Base-by-base conservation (phyloP, 192 early-diverging fungal species). In the Coemansia sp. region DNA sequence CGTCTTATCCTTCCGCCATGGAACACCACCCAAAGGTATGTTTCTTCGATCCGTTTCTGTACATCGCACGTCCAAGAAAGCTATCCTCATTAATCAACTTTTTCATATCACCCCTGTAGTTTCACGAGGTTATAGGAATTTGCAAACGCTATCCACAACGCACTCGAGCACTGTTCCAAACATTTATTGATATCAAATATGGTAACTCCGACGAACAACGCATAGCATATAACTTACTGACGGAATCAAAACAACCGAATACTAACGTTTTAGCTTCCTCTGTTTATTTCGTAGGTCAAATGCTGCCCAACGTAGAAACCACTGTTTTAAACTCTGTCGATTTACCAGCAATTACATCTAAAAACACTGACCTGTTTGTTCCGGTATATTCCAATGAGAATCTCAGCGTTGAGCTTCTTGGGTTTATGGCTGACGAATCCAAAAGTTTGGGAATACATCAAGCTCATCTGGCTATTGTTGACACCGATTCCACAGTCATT, bases 171-270 rank as follows among this genome's bases (percentile, higher is more conserved):
- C 19, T 78, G 20, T 78, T 78, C 29, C 75, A 78, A 22, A 42
- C 61, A 19, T 68, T 65, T 19, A 28, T 78, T 6, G 65, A 78
- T 54, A 14, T 78, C 10, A 72, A 72, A 61, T 78, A 78, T 40
- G 62, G 73, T 59, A 65, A 41, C 13, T 41, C 4, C 4, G 10
- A 41, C 38, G 1, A 41, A 13, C 17, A 3, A 2, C 17, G 38
- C 17, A 11, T 7, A 23, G 2, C 38, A 11, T 40, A 31, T 38
- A 22, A 29, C 14, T n/a, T 6, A 41, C 4, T 41, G 15, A 13
- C 38, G 17, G 0, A 27, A 19, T 15, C 30, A 11, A 56, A 19
- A 30, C 2, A 22, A 10, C 38, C 20, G 2, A 4, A 13, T 28
- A 15, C 41, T 6, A 28, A 40, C 9, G 17, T 25, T 42, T 8